Evolutionary conservation across 106 monocot species (phyloP), one percentile per base, ranked within the genome.

Genomic region (Xerophyta viscosa): DNA sequence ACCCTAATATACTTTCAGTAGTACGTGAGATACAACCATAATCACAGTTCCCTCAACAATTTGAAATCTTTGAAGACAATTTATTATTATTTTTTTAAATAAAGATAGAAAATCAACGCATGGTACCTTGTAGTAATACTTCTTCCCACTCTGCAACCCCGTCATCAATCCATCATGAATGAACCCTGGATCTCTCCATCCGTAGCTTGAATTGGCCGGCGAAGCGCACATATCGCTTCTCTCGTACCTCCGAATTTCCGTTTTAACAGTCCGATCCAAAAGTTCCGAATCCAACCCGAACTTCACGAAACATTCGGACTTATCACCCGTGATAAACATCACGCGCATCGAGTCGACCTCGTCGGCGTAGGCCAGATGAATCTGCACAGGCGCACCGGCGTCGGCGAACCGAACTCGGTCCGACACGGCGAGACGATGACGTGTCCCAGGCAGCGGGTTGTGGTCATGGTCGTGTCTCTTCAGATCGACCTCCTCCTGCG

Each of bases 171-270:
- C 98, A 69, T 86, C 89, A 55, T 83, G 86, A 15, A 83, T 64
- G 27, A 71, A 90, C 37, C 98, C 98, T 0, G 96, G 96, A 74
- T 98, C 96, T 54, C 96, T 82, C 96, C 96, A 98, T 51, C 82
- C 98, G 8, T 77, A 25, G 65, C 64, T 74, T 26, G 71, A 29
- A 63, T 86, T 98, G 36, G 98, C 98, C 41, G 98, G 98, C 52
- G 24, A 49, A 58, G 79, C 86, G 50, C 98, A 98, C 98, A 98
- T 90, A 37, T 98, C 71, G 42, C 56, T 28, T 48, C 52, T 75
- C 66, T 77, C 74, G 25, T 98, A 98, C 71, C 71, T 72, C n/a
- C 29, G 68, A 57, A 69, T 77, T 63, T 63, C 74, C 60, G 96
- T 71, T 41, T 24, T 65, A 43, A 50, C 71, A 50, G 52, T 63